Conservation (phyloP, 371 early-diverging fungal genomes). For the Mucor racemosus region DNA sequence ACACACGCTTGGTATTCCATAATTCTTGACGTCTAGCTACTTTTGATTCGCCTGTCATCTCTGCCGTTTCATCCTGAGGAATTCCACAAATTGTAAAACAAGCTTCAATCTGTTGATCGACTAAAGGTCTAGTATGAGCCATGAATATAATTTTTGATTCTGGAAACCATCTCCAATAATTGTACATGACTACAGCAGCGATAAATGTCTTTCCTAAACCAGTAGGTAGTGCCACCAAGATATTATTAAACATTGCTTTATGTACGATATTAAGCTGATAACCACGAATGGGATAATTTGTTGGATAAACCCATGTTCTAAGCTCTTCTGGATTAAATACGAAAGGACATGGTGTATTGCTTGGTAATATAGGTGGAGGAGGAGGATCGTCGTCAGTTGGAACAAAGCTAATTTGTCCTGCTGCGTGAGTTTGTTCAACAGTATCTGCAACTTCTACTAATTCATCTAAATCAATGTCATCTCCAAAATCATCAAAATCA, state of each 20-base stretch:
- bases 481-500: conserved; percentile 30
- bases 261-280: conserved; percentile 91
- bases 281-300: conserved; percentile 77
- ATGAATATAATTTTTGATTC: conserved; percentile 87
- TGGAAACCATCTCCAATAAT: conserved; percentile 95
- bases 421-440: conserved; percentile 21
- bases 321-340: conserved; percentile 56
- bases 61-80: conserved; percentile 68
- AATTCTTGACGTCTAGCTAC: conserved; percentile 56
- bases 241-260: conserved; percentile 81
- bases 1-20: conserved; percentile 72
- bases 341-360: conserved; percentile 43
- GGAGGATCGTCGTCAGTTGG: conserved; percentile 23
- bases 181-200: conserved; percentile 95
- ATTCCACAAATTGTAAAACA: conserved; percentile 75
- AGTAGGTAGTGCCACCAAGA: conserved; percentile 88
- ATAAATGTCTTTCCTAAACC: conserved; percentile 96
- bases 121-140: conserved; percentile 92
- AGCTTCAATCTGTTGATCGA: conserved; percentile 91
- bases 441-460: conserved; percentile 24
- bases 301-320: conserved; percentile 82
- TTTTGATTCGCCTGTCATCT: conserved; percentile 76
- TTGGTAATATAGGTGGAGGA: conserved; percentile 22
- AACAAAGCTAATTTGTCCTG: conserved; percentile 21
- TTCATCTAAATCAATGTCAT: conserved; percentile 31